Percentiles rank a stretch among this genome's conserved stretches.
Evolutionary conservation across 805 yeast genomes (phyloP).

Genomic region (Saccharomyces mikatae): DNA sequence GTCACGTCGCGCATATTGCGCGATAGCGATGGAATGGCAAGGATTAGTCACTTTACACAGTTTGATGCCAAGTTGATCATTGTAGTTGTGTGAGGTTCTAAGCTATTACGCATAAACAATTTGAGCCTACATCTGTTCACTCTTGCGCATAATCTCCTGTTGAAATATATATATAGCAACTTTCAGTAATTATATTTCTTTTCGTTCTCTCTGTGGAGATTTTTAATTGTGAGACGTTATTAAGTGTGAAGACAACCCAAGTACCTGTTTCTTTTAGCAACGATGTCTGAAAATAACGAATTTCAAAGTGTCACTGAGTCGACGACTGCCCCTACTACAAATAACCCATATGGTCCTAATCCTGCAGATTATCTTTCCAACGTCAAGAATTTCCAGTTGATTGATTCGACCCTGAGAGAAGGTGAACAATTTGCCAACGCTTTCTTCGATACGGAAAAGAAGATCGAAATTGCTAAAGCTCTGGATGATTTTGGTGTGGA

Average conservation of each 20-base stretch:
- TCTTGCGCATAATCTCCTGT: not conserved
- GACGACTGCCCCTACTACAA: slow-evolving; percentile 6
- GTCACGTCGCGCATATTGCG: not conserved
- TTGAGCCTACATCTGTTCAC: not conserved
- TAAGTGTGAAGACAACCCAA: not conserved
- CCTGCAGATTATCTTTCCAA: slow-evolving; percentile 88
- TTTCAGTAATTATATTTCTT: not conserved
- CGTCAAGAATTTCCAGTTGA: slow-evolving; percentile 79
- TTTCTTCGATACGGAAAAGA: slow-evolving; percentile 87
- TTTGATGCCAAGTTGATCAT: not conserved
- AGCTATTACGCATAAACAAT: not conserved
- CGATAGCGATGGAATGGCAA: not conserved
- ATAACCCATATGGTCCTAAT: slow-evolving; percentile 90
- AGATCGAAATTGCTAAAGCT: slow-evolving; percentile 94
- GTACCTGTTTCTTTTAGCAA: not conserved
- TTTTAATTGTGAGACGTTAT: not conserved
- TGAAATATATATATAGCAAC: not conserved
- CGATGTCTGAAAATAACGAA: slow-evolving; percentile 3
- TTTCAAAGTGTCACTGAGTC: slow-evolving; percentile 13
- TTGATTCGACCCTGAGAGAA: slow-evolving; percentile 93
- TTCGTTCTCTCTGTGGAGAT: not conserved
- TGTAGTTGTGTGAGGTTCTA: not conserved
- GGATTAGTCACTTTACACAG: not conserved
- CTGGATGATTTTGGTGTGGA: slow-evolving; percentile 97
- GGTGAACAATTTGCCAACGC: slow-evolving; percentile 99